Base-by-base conservation (phyloP, 2,329 filamentous ascomycete species). In the Colletotrichum salicis region DNA sequence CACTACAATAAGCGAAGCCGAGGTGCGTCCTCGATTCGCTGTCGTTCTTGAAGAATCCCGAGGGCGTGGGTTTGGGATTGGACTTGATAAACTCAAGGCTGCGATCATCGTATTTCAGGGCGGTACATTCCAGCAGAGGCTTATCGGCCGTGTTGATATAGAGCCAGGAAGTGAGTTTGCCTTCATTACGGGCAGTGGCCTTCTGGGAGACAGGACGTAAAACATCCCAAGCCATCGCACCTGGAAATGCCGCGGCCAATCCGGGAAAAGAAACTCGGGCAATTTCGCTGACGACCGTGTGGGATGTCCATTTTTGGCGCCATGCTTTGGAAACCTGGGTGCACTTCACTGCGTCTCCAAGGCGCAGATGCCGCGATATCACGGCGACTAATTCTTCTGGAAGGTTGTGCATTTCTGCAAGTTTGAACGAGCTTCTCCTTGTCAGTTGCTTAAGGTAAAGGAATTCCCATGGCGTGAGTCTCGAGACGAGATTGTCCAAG, bases 391-490 rank as follows among this genome's bases (percentile, higher is more conserved):
- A 5, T 22, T 73, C 64, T 4, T 59, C 15, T 5, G 74, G 72
- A 1, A 75, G 64, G 11, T 73, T 22, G 5, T 51, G 27, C 15
- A 73, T 29, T 1, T 31, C 57, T 15, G 64, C 58, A 51, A 74
- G 31, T 0, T 7, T 45, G 1, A 27, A 8, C 1, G 31, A 7
- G 1, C 19, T 59, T 13, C 35, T n/a, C 6, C 22, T 41, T 4
- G 61, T 10, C 31, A 62, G 10, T 19, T 19, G n/a, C 12, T 56
- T 24, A 7, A 75, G 60, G 19, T 70, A 29, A 2, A 73, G 13
- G 5, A 73, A 24, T 12, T 75, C 74, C 64, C 63, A 70, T 1
- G 72, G 66, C 10, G 66, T 58, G 7, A 75, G 48, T 15, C 2
- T 27, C 2, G 59, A 27, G 27, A 74, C 41, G n/a, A 75, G 37